These are phyloP conservation scores for Psilocybe tampanensis DNA, from an alignment of 768 basidiomycete genomes.

Conservation along the genomic window DNA sequence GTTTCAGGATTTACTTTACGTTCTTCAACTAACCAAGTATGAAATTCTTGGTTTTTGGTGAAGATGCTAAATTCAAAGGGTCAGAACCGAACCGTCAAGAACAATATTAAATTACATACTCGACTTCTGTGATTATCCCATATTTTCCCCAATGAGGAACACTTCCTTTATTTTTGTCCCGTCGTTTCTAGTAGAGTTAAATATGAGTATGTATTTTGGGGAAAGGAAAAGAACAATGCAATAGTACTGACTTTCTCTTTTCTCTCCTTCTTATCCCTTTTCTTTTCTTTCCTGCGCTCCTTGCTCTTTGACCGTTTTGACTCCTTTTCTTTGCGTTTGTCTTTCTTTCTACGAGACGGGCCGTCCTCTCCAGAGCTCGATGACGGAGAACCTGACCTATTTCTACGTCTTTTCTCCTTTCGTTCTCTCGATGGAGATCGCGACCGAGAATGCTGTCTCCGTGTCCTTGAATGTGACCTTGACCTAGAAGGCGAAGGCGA, in stretches of 20 bases:
- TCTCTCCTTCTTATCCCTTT: constrained; percentile 72
- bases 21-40: constrained; percentile 93
- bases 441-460: constrained; percentile 22
- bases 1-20: constrained; percentile 90
- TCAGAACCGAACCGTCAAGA: background rate
- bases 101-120: constrained; percentile 57
- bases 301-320: constrained; percentile 48
- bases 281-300: constrained; percentile 48
- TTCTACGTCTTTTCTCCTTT: constrained; percentile 22
- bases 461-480: constrained; percentile 25
- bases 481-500: constrained; percentile 26
- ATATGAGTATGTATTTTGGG: background rate
- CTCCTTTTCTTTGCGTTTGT: constrained; percentile 48
- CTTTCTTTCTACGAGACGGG: constrained; percentile 44
- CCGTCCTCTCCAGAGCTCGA: constrained; percentile 40
- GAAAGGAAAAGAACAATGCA: constrained; percentile 1
- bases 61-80: constrained; percentile 58
- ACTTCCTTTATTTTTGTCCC: constrained; percentile 58
- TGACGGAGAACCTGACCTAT: constrained; percentile 43
- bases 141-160: constrained; percentile 88
- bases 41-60: constrained; percentile 83
- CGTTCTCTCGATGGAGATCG: constrained; percentile 35
- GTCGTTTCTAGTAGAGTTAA: constrained; percentile 26
- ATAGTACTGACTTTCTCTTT: constrained; percentile 52
- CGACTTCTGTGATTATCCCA: constrained; percentile 81